Evolutionary conservation across 768 basidiomycete species (phyloP), one percentile per base, ranked within the genome.

Genomic region (Trametes villosa): DNA sequence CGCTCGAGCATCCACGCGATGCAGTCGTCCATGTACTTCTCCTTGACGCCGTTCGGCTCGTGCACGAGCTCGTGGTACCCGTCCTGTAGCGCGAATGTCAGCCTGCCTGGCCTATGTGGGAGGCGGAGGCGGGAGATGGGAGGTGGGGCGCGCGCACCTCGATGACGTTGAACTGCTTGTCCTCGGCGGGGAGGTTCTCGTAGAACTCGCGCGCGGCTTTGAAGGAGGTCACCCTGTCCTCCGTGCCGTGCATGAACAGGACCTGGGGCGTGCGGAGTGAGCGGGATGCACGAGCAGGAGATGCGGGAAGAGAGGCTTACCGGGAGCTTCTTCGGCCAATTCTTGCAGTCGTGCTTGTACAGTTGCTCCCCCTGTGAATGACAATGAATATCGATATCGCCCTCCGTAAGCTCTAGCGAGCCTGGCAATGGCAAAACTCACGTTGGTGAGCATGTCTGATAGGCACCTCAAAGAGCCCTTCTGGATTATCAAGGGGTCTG

Each of bases 51-150:
- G 41, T 84, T 76, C 0, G 86, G 84, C 67, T 92, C 91, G 61
- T 89, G 87, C 29, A 87, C 84, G 22, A 92, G 76, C 69, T 92
- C 91, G 62, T 92, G 91, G 68, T 78, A 87, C 4, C 83, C 88
- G 18, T 81, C 83, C 90, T 91, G 54, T 3, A 51, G 13, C 9
- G 8, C 3, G 6, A 17, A 30, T 9, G 24, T 51, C 29, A 31
- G 15, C 15, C 27, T 78, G 68, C 17, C 42, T 33, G 8, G 47
- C 51, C n/a, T n/a, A n/a, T n/a, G n/a, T n/a, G n/a, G 13, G 47
- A n/a, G 12, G 76, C 79, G 17, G 75, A 76, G 59, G 75, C 75
- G 27, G 75, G 72, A 36, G 79, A 67, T 46, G 71, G 74, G 5
- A n/a, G 5, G 26, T 36, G n/a, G 1, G 49, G 4, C 31, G 7